Conservation (phyloP, 306 rosid species). For the Fragaria ananassa region DNA sequence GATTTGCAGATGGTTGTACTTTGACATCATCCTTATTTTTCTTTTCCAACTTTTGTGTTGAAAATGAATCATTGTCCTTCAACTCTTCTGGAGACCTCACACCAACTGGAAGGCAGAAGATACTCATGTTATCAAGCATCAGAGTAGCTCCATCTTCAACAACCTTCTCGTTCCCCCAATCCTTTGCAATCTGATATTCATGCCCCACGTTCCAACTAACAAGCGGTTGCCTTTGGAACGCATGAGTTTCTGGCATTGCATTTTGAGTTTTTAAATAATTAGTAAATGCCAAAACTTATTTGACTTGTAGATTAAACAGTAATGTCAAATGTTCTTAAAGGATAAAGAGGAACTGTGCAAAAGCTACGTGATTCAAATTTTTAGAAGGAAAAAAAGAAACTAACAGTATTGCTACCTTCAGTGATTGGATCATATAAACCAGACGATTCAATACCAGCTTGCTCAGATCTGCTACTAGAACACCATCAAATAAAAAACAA, state of each 20-base stretch:
- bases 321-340: not conserved
- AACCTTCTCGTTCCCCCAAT: constrained; percentile 78
- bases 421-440: constrained; percentile 31
- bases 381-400: not conserved
- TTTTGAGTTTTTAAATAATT: constrained; percentile 10
- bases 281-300: constrained; percentile 14
- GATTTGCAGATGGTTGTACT: constrained; percentile 26
- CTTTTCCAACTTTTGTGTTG: constrained; percentile 34
- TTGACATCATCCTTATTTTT: constrained; percentile 41
- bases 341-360: not conserved
- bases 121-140: constrained; percentile 51
- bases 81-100: constrained; percentile 68
- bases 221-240: constrained; percentile 72
- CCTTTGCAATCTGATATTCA: constrained; percentile 72
- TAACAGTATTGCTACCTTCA: constrained; percentile 43
- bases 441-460: constrained; percentile 30
- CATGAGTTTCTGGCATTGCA: constrained; percentile 43
- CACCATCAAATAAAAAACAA: constrained; percentile 12
- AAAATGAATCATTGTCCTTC: constrained; percentile 41
- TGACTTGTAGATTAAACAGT: not conserved
- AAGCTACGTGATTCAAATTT: not conserved
- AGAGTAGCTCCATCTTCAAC: constrained; percentile 42
- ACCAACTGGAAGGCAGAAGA: constrained; percentile 87
- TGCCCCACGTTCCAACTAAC: constrained; percentile 71
- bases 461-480: constrained; percentile 43